A percentile compares a stretch with the other conserved stretches of the same genome.
Conservation (phyloP, 108 stramenopile species). For the Nitzschia inconspicua region DNA sequence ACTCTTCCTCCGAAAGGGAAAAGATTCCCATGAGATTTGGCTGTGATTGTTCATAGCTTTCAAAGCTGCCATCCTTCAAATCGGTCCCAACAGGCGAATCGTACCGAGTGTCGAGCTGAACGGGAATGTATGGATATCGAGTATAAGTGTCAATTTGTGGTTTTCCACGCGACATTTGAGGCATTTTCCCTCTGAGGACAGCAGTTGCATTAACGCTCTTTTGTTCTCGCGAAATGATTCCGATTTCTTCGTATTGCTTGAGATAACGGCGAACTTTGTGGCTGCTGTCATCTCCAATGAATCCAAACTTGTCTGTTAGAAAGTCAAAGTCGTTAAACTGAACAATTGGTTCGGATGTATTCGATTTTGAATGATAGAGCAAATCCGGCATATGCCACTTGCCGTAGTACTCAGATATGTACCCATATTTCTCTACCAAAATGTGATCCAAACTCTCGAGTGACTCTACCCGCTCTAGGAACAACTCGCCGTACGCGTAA, state of each 20-base stretch:
- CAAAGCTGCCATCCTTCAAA: no score
- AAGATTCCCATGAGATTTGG: constrained; percentile 1
- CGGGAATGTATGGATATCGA: constrained; percentile 9
- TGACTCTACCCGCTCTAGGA: background rate
- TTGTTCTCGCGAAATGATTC: background rate
- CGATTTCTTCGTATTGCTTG: background rate
- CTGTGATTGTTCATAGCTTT: background rate
- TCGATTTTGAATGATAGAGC: background rate
- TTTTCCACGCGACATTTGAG: background rate
- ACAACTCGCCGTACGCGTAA: background rate
- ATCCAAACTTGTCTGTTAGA: background rate
- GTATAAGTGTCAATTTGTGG: constrained; percentile 18
- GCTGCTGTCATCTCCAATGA: background rate
- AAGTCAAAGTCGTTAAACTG: constrained; percentile 9
- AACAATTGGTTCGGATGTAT: background rate
- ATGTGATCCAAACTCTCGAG: constrained; percentile 20
- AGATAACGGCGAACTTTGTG: constrained; percentile 4
- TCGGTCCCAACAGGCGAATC: background rate
- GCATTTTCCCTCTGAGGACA: no score
- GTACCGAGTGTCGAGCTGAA: constrained; percentile 17
- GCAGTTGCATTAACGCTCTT: background rate
- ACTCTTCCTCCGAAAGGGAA: background rate
- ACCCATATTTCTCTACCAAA: constrained; percentile 14
- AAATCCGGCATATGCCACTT: constrained; percentile 18
- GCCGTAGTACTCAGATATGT: constrained; percentile 26